Conservation (phyloP, 139 green algal species). For the Chlorella sp. region DNA sequence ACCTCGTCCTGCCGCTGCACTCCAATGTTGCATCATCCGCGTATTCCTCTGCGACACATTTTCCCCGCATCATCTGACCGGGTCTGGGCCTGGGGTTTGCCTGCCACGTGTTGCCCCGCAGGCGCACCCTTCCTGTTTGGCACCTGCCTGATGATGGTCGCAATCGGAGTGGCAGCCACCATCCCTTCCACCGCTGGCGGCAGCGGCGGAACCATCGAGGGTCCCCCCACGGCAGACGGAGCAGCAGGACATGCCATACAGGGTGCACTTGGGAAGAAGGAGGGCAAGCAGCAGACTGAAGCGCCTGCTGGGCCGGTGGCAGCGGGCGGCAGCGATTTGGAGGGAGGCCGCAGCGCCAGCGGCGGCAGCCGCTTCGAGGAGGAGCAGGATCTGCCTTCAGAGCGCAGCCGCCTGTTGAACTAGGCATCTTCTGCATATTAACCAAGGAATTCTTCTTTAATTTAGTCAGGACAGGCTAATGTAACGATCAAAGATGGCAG, state of each 20-base stretch:
- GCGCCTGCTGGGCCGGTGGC: not conserved
- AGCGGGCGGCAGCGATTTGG: not conserved
- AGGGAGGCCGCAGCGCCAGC: not conserved
- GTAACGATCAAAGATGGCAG: no score
- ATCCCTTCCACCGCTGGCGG: constrained; percentile 38
- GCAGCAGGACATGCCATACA: not conserved
- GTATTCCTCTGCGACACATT: no score
- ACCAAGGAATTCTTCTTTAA: not conserved
- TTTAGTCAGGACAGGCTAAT: not conserved
- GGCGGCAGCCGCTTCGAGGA: not conserved
- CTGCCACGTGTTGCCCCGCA: not conserved
- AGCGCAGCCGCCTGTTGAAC: constrained; percentile 4
- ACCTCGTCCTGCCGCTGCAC: no score
- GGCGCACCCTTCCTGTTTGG: constrained; percentile 44
- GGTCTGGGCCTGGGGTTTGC: no score
- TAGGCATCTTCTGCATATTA: not conserved
- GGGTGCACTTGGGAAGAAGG: not conserved
- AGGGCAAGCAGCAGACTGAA: not conserved
- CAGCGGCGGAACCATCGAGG: constrained; percentile 34
- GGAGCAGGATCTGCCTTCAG: not conserved
- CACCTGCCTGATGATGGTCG: constrained; percentile 46
- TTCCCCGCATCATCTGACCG: no score
- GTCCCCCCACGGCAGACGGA: not conserved
- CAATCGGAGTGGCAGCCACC: constrained; percentile 37
- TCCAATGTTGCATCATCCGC: no score